Evolutionary conservation across 225 moss, liverwort and hornwort genomes (phyloP).

Genomic region (Neckera pumila): DNA sequence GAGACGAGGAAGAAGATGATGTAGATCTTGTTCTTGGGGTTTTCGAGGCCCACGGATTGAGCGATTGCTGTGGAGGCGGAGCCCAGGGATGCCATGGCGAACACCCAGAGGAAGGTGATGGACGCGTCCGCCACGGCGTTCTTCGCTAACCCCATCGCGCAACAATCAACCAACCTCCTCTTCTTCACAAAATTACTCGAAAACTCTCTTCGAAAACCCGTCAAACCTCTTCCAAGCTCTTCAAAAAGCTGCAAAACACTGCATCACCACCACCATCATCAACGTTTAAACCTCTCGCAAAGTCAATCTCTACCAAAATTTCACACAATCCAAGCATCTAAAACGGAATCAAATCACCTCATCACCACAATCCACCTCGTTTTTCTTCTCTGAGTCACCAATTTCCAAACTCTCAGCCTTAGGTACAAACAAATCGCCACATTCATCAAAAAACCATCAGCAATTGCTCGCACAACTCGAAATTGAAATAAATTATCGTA

Average conservation of each 20-base stretch:
- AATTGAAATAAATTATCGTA: too few species aligned
- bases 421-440: background rate
- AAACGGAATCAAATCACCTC: background rate
- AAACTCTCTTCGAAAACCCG: background rate
- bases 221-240: background rate
- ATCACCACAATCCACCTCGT: background rate
- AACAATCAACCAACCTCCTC: background rate
- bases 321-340: background rate
- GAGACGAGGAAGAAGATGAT: constrained; percentile 30
- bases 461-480: background rate
- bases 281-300: background rate
- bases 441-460: background rate
- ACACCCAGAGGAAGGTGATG: constrained; percentile 55
- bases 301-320: background rate
- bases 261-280: background rate
- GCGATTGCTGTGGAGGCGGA: constrained; percentile 6
- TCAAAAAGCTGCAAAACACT: background rate
- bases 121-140: constrained; percentile 39
- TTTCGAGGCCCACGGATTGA: constrained; percentile 19
- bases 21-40: constrained; percentile 10
- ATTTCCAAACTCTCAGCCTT: background rate
- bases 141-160: constrained; percentile 26
- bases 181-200: background rate
- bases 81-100: constrained; percentile 39
- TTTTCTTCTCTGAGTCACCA: background rate